These are phyloP conservation scores for Colletotrichum navitas DNA, from an alignment of 2,329 filamentous ascomycete genomes.

Conservation along the genomic window DNA sequence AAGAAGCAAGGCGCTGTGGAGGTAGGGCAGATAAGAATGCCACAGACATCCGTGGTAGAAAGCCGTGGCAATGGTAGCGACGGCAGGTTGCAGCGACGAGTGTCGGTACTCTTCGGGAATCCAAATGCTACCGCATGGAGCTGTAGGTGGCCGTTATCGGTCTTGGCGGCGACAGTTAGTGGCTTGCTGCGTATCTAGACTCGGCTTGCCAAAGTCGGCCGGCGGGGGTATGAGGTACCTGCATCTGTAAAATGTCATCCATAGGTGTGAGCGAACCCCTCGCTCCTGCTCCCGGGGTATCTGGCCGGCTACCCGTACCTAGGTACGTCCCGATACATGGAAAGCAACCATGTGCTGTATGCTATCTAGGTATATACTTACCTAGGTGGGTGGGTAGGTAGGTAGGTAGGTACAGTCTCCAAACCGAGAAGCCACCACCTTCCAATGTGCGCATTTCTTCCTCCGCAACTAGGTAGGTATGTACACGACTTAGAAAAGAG, in stretches of 20 bases:
- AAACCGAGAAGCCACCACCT: not conserved
- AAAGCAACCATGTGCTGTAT: not conserved
- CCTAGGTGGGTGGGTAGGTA: not conserved
- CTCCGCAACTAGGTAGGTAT: not conserved
- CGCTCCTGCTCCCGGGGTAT: not conserved
- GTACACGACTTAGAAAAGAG: not conserved
- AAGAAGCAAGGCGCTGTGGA: not conserved
- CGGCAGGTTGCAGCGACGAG: not conserved
- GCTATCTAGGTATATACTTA: not conserved
- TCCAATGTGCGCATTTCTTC: not conserved
- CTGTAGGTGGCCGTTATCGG: conserved; percentile 7
- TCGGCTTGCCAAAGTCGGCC: not conserved
- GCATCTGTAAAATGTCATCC: conserved; percentile 20
- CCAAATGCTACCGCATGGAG: not conserved
- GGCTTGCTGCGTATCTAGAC: not conserved
- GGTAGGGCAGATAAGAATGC: not conserved
- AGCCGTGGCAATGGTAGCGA: conserved; percentile 2
- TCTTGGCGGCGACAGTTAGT: conserved; percentile 5
- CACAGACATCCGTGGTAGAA: not conserved
- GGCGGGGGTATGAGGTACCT: conserved; percentile 11
- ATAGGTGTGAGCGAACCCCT: not conserved
- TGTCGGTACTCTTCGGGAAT: not conserved
- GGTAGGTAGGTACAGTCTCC: not conserved
- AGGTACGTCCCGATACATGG: not conserved
- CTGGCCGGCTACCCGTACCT: not conserved